Evolutionary conservation across 495 filamentous ascomycete genomes (phyloP), one percentile per base, ranked within the genome.

Genomic region (Poronia punctata): DNA sequence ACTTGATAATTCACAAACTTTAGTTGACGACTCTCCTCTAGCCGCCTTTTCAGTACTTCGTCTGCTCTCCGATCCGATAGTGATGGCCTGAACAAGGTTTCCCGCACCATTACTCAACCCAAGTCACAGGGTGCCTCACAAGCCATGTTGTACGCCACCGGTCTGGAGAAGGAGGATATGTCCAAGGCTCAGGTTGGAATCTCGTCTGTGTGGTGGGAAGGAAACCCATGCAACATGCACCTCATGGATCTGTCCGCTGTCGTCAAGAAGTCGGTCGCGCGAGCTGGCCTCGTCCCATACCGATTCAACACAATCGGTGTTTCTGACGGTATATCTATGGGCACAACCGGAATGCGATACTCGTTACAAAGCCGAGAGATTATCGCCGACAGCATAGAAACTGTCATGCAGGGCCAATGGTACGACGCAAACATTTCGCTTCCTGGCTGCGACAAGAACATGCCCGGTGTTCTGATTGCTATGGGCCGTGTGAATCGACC

Each of bases 391-490:
- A 89, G 84, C 23, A 92, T 98, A 52, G 93, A 98, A 74, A 97
- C 93, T 5, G 92, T 97, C 27, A 98, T 98, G 92, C 78, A 86
- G 34, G 92, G 86, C 9, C 92, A 98, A 71, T 98, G 92, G 93
- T 98, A 98, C 60, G 92, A 98, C 64, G 92, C 85, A 56, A 97
- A 97, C 60, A 86, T 98, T 58, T 93, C 86, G 14, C 85, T 98
- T 52, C 92, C 92, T n/a, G 92, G 92, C 27, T 98, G 92, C 64
- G 93, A 98, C 73, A 98, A 98, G 81, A 98, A 98, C 66, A 96
- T 98, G 93, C 92, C 92, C 5, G 92, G 92, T 66, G 92, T 96
- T 24, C 66, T 96, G 45, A 98, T 98, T 70, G 93, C 92, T 28
- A 96, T 96, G 92, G 92, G 87, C 20, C 75, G 92, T 34, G 79